phyloP scores from a whole-genome alignment of 768 basidiomycete species.

The Rhodocollybia butyracea region DNA sequence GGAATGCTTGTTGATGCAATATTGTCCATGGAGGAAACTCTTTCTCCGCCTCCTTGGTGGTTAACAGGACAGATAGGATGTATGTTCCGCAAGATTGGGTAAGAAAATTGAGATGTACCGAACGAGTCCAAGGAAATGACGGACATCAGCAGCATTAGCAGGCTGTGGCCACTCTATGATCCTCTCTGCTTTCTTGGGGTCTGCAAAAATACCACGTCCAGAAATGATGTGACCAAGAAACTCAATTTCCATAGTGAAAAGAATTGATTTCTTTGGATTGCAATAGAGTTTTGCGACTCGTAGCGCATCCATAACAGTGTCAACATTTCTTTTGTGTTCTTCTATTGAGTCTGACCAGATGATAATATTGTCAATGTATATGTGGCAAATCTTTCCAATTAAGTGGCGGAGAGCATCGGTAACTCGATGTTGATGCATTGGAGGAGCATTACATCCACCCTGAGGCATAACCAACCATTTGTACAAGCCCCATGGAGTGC shows the following conservation, averaged over 20 bases:
- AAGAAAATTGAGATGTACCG: too few relatives aligned
- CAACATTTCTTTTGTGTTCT: slow-evolving; percentile 27
- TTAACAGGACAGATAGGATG: slow-evolving; percentile 13
- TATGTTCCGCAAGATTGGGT: slow-evolving; percentile 18
- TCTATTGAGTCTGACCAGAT: slow-evolving; percentile 37
- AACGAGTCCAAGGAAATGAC: too few relatives aligned
- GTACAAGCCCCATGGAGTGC: slow-evolving; percentile 32
- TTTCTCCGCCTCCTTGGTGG: slow-evolving; percentile 12
- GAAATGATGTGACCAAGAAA: slow-evolving; percentile 29
- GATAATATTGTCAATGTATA: slow-evolving; percentile 44
- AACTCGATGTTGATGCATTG: slow-evolving; percentile 31
- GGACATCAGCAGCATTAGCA: too few relatives aligned
- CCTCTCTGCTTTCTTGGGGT: too few relatives aligned
- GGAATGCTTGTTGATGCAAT: slow-evolving; percentile 16
- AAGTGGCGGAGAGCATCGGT: slow-evolving; percentile 24
- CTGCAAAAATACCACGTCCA: slow-evolving; percentile 18
- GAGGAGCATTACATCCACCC: slow-evolving; percentile 30
- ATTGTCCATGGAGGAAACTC: slow-evolving; percentile 15
- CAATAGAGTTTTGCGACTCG: slow-evolving; percentile 17
- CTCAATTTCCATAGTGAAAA: slow-evolving; percentile 10
- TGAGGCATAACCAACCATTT: slow-evolving; percentile 43
- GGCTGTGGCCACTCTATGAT: too few relatives aligned
- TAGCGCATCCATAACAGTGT: slow-evolving; percentile 17
- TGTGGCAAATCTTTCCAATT: too few relatives aligned
- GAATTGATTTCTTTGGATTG: slow-evolving; percentile 18